Evolutionary conservation across 768 basidiomycete species (phyloP), one percentile per base, ranked within the genome.

Genomic region (Russula griseocarnosa): DNA sequence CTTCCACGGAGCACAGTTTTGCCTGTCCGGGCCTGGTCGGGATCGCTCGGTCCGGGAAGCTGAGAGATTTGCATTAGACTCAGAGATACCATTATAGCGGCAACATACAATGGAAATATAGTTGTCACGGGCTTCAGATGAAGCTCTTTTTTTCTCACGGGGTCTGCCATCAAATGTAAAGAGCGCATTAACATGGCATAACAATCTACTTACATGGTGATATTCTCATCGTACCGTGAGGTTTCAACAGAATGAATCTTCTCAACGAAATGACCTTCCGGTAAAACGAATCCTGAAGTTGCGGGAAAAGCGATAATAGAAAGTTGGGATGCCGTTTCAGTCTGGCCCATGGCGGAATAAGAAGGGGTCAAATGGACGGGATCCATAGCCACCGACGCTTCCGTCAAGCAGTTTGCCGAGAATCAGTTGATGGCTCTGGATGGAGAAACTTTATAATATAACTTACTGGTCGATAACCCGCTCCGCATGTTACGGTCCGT

Each of bases 1-100:
- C 4, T 44, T 71, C 86, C 86, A 87, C 5, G 63, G 59, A 13
- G 7, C 9, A 38, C 47, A 46, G 11, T 55, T 46, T 9, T 55
- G 20, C n/a, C 14, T 32, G 22, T n/a, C 13, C 8, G 49, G 1
- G 24, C 54, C 51, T 65, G 54, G 7, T 61, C 63, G 42, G n/a
- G 9, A 32, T 5, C 4, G 3, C 6, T 24, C 7, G 50, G 24
- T 61, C 28, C 16, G 10, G 2, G 4, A 13, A 34, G 9, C 63
- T 65, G n/a, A n/a, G 30, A n/a, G 38, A 32, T 11, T 2, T 16
- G 4, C 8, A 14, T 36, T 22, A 61, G 38, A 24, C 20, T 20
- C 6, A 13, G 24, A 4, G 3, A 46, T 50, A 13, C 22, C 24
- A 49, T 18, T 32, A 18, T 18, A 52, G 5, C 14, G 3, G 3